A percentile compares a stretch with the other conserved stretches of the same genome.
Evolutionary conservation across 2,329 filamentous ascomycete species (phyloP).

Genomic region (Monosporascus sp.): DNA sequence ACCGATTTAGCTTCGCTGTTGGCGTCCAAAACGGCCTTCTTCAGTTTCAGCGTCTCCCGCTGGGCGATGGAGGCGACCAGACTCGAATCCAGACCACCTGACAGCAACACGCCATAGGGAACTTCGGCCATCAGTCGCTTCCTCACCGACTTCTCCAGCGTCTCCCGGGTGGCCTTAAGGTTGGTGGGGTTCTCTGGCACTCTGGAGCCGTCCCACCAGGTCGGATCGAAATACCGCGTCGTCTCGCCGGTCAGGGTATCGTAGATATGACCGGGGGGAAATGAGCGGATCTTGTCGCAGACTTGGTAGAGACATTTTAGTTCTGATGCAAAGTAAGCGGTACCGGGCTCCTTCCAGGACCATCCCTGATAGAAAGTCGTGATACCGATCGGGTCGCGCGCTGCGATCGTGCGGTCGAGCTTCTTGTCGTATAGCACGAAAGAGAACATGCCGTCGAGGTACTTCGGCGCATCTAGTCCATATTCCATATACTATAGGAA

Average conservation of each 20-base stretch:
- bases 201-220: slow-evolving; percentile 81
- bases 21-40: slow-evolving; percentile 54
- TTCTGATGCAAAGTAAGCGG: slow-evolving; percentile 95
- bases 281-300: slow-evolving; percentile 90
- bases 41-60: slow-evolving; percentile 78
- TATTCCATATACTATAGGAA: slow-evolving; percentile 76
- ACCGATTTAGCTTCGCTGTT: slow-evolving; percentile 33
- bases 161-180: slow-evolving; percentile 73
- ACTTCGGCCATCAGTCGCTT: slow-evolving; percentile 99
- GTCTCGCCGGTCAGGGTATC: slow-evolving; percentile 85
- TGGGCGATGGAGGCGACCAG: slow-evolving; percentile 93
- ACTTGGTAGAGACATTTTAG: slow-evolving; percentile 89
- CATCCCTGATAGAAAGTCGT: slow-evolving; percentile 97
- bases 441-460: slow-evolving; percentile 99
- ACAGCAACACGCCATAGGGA: slow-evolving; percentile 91
- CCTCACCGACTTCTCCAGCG: slow-evolving; percentile 84
- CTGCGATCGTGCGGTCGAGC: slow-evolving; percentile 86
- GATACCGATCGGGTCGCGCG: slow-evolving; percentile 93
- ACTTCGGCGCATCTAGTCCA: slow-evolving; percentile 84
- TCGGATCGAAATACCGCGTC: slow-evolving; percentile 84
- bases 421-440: slow-evolving; percentile 97
- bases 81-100: slow-evolving; percentile 92
- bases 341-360: slow-evolving; percentile 73
- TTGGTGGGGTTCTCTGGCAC: slow-evolving; percentile 78
- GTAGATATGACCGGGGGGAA: slow-evolving; percentile 93